Evolutionary conservation across 768 basidiomycete genomes (phyloP), one percentile per base, ranked within the genome.

Genomic region (Mycena venus): DNA sequence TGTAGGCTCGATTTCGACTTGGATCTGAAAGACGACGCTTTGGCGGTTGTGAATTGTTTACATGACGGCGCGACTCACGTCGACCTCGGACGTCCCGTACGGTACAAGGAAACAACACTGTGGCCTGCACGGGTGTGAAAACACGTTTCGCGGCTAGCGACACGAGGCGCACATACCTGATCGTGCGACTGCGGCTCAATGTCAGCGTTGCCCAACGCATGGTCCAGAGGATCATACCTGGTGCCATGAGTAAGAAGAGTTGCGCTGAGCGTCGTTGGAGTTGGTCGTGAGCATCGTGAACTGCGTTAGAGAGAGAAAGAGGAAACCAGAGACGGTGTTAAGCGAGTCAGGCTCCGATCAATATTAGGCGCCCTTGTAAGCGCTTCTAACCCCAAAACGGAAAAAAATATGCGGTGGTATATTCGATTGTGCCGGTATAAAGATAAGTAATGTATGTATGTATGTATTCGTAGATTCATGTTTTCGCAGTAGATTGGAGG

Each of bases 221-320:
- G 36, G 70, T 53, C 10, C 9, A 65, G 34, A 21, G 62, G 19
- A 34, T 17, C 89, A 74, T 79, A 95, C 95, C 90, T 96, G 95
- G 83, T 96, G 95, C 95, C 95, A 96, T 75, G 95, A 94, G 78
- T 96, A 96, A 2, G 88, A 85, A 67, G 85, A 87, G 74, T 86
- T 85, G 21, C 81, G 82, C 31, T 82, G 78, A 71, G 86, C 84
- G 72, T 82, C 86, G 77, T 84, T 84, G 77, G 80, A 82, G 68
- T 29, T 88, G 70, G 78, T 76, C 31, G 36, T 58, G 32, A 31
- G 70, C 62, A 58, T 68, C 65, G 76, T 71, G 55, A 65, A 23
- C 1, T 55, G 56, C 55, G 31, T 36, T 61, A 23, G 34, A 32
- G 17, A 25, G 9, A 9, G 21, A 42, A 27, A 19, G 44, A 36